Percentiles rank a stretch among this genome's conserved stretches.
Conservation (phyloP, 2,329 filamentous ascomycete species). For the Colletotrichum salicis region DNA sequence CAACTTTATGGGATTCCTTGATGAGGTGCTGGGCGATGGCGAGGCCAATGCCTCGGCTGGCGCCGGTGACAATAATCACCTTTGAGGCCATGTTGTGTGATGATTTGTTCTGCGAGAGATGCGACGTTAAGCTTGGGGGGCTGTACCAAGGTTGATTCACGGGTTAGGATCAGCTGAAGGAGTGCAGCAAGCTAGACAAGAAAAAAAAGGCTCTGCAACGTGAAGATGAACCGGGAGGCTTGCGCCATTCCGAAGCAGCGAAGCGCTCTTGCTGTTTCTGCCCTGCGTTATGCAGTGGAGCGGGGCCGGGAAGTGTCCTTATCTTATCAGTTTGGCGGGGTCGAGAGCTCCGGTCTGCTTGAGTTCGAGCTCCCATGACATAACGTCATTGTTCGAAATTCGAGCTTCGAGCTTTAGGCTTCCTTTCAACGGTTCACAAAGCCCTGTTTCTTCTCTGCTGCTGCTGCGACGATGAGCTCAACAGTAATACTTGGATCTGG, state of each 20-base stretch:
- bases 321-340: constrained; percentile 15
- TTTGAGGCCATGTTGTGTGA: constrained; percentile 62
- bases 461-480: constrained; percentile 49
- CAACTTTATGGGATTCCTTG: constrained; percentile 64
- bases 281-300: background rate
- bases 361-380: background rate
- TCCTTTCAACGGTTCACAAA: background rate
- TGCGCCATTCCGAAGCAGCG: constrained; percentile 14
- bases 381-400: background rate
- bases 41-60: constrained; percentile 71
- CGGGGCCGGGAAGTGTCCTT: background rate
- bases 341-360: background rate
- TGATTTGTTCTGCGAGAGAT: background rate
- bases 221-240: background rate
- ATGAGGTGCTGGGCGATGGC: constrained; percentile 65
- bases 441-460: accelerated
- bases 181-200: background rate
- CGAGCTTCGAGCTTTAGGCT: background rate
- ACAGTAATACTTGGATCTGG: constrained; percentile 77
- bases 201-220: background rate
- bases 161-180: background rate
- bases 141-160: background rate
- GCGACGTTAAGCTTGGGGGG: background rate
- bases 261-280: background rate
- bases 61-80: constrained; percentile 76